Evolutionary conservation across 2,329 filamentous ascomycete genomes (phyloP).

Genomic region (Ramichloridium luteum): DNA sequence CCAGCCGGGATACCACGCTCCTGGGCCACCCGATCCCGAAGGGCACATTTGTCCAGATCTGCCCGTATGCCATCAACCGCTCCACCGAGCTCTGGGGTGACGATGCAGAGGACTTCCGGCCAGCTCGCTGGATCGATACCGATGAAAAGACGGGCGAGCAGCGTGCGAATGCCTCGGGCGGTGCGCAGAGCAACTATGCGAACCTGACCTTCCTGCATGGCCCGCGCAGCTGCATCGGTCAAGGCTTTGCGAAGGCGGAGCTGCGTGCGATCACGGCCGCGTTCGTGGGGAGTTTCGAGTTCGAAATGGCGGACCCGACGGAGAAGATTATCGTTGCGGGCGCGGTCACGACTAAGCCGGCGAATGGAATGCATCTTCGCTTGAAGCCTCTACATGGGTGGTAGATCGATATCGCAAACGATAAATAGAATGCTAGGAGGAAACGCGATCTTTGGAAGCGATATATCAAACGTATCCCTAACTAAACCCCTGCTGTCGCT

Average conservation of each 20-base stretch:
- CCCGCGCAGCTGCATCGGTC: constrained; percentile 71
- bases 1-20: constrained; percentile 32
- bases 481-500: constrained; percentile 51
- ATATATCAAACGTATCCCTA: no score
- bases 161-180: constrained; percentile 52
- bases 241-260: constrained; percentile 49
- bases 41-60: constrained; percentile 28
- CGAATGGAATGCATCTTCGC: constrained; percentile 16
- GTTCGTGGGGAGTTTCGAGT: constrained; percentile 16
- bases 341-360: constrained; percentile 18
- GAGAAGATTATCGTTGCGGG: constrained; percentile 16
- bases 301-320: constrained; percentile 15
- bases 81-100: constrained; percentile 32
- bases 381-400: constrained; percentile 13
- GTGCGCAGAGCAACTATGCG: constrained; percentile 41
- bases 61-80: constrained; percentile 33
- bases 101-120: constrained; percentile 29
- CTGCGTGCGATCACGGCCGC: constrained; percentile 20
- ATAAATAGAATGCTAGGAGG: no score
- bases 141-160: constrained; percentile 16
- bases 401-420: no score
- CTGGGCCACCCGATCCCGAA: constrained; percentile 27
- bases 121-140: constrained; percentile 35
- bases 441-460: no score
- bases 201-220: constrained; percentile 35